phyloP scores from a whole-genome alignment of 257 asterid genomes.

The Solanum acaule region DNA sequence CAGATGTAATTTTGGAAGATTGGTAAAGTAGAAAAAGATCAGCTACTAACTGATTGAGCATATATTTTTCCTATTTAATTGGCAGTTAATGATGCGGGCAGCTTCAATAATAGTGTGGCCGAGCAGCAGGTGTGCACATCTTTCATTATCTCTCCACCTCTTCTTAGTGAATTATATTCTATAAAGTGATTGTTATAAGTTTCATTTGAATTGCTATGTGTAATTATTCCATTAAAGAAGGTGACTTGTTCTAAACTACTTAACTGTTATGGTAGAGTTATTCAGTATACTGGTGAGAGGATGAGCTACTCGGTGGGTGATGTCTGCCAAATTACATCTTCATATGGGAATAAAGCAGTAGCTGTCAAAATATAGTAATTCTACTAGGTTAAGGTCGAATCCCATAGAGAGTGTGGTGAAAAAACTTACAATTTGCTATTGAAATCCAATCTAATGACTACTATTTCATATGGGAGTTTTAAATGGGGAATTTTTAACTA shows the following conservation, averaged over 20 bases:
- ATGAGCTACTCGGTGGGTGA: background rate
- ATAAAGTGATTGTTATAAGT: background rate
- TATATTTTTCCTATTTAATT: constrained; percentile 16
- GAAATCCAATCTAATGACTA: background rate
- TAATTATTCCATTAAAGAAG: background rate
- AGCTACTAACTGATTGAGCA: background rate
- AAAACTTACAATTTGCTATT: background rate
- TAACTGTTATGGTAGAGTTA: background rate
- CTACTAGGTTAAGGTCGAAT: background rate
- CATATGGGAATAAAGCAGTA: background rate
- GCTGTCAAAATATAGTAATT: background rate
- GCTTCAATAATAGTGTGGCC: constrained; percentile 95
- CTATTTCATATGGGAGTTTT: no score
- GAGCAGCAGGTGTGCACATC: constrained; percentile 78
- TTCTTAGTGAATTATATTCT: background rate
- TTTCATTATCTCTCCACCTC: background rate
- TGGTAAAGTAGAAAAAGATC: background rate
- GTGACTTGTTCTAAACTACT: background rate
- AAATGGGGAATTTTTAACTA: no score
- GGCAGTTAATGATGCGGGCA: constrained; percentile 87
- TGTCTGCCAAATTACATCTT: background rate
- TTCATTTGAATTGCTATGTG: background rate
- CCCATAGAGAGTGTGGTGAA: background rate
- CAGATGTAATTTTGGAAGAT: background rate
- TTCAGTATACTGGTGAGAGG: background rate